These are phyloP conservation scores for Penicillium sp. DNA, from an alignment of 2,329 filamentous ascomycete species.

Conservation along the genomic window DNA sequence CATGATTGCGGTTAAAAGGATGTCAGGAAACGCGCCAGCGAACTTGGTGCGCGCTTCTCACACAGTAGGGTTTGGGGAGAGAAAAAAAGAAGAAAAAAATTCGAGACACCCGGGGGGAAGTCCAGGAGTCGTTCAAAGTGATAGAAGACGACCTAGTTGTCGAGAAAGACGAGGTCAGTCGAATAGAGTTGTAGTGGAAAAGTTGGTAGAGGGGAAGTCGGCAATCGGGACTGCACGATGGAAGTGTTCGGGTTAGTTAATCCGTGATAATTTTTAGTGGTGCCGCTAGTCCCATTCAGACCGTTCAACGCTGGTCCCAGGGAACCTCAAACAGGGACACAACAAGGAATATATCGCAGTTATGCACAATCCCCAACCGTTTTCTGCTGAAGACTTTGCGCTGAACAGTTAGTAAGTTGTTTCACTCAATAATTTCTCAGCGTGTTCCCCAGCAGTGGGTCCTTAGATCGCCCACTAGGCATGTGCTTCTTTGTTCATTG, in stretches of 20 bases:
- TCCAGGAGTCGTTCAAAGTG: conserved; percentile 24
- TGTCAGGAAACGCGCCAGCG: conserved; percentile 44
- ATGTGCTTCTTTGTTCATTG: conserved; percentile 3
- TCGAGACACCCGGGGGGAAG: conserved; percentile 20
- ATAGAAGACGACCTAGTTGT: conserved; percentile 19
- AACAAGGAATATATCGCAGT: no score
- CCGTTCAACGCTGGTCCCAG: conserved; percentile 2
- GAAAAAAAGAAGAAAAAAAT: conserved; percentile 24
- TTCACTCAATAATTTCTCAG: background rate
- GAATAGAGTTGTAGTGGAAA: conserved; percentile 26
- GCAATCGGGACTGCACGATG: conserved; percentile 28
- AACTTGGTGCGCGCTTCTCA: conserved; percentile 46
- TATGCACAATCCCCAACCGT: no score
- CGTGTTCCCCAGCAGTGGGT: background rate
- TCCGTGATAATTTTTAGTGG: conserved; percentile 48
- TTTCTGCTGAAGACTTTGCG: no score
- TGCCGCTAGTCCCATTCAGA: conserved; percentile 46
- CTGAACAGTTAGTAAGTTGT: background rate
- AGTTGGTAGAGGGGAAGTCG: conserved; percentile 33
- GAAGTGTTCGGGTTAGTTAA: conserved; percentile 41
- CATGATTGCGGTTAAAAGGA: conserved; percentile 60
- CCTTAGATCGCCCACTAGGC: conserved; percentile 2
- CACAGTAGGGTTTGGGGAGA: conserved; percentile 25
- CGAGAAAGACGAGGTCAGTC: conserved; percentile 23
- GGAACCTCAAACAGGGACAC: background rate